Conservation (phyloP, 805 yeast species). For the Blastobotrys muscicola region DNA sequence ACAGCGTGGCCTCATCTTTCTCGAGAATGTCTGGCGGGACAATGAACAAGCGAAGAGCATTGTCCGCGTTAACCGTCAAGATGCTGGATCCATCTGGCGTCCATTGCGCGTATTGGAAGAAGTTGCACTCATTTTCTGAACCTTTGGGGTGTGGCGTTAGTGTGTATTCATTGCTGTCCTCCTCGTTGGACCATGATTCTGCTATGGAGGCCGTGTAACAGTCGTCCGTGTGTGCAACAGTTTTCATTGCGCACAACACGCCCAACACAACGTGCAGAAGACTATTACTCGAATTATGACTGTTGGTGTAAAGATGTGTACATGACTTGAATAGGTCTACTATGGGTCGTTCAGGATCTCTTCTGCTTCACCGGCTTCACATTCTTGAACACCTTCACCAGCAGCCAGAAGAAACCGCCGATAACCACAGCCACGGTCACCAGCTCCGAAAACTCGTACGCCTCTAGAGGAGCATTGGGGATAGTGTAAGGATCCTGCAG, state of each 20-base stretch:
- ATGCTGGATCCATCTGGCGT: conserved; percentile 20
- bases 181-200: not conserved
- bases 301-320: too few species aligned
- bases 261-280: too few species aligned
- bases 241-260: not conserved
- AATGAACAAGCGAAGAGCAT: conserved; percentile 14
- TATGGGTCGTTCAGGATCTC: too few species aligned
- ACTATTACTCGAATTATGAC: not conserved
- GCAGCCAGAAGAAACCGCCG: conserved; percentile 28
- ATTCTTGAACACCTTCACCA: conserved; percentile 15
- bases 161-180: not conserved
- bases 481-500: conserved; percentile 25
- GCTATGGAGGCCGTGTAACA: not conserved
- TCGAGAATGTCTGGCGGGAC: conserved; percentile 14
- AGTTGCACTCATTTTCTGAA: not conserved
- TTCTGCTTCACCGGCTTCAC: not conserved
- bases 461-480: conserved; percentile 34
- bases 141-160: too few species aligned
- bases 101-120: conserved; percentile 12
- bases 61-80: conserved; percentile 15
- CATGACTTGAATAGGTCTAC: conserved; percentile 1
- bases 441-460: conserved; percentile 27
- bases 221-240: not conserved
- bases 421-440: conserved; percentile 30
- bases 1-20: not conserved